Percentiles rank a stretch among this genome's conserved stretches.
phyloP scores from a whole-genome alignment of 345 rosid species.

The Draba incana region DNA sequence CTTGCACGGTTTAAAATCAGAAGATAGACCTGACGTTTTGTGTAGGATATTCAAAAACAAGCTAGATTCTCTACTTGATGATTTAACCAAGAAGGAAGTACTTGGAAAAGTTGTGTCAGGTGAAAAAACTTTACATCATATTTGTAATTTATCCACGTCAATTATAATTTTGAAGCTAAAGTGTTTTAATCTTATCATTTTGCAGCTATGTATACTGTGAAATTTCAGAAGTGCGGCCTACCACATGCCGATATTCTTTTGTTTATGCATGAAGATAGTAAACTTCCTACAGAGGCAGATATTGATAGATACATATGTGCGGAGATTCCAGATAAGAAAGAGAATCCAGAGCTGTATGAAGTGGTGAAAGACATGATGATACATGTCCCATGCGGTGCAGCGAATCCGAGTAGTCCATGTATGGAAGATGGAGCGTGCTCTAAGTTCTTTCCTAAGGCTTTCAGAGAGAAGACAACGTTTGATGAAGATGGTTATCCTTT shows the following conservation, averaged over 20 bases:
- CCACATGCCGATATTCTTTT: neutral
- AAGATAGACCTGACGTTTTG: no score
- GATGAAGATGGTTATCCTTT: neutral
- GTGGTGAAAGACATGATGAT: neutral
- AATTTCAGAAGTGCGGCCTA: neutral
- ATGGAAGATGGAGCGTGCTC: neutral
- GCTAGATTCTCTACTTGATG: no score
- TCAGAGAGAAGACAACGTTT: neutral
- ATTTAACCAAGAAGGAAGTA: no score
- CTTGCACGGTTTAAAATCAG: no score
- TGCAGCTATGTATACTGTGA: neutral
- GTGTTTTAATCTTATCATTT: no score
- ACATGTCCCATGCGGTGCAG: neutral
- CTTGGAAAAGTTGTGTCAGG: no score
- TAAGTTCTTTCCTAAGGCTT: neutral
- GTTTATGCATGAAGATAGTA: neutral
- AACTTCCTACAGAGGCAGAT: neutral
- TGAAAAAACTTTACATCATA: no score
- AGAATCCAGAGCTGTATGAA: neutral
- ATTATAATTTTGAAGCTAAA: no score
- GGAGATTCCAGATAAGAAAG: neutral
- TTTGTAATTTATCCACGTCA: no score
- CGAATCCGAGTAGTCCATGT: neutral
- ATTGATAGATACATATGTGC: neutral
- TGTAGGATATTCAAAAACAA: no score